A percentile compares a stretch with the other conserved stretches of the same genome.
Evolutionary conservation across 164 flowering plant species (phyloP).

Genomic region (Dillenia suffruticosa): DNA sequence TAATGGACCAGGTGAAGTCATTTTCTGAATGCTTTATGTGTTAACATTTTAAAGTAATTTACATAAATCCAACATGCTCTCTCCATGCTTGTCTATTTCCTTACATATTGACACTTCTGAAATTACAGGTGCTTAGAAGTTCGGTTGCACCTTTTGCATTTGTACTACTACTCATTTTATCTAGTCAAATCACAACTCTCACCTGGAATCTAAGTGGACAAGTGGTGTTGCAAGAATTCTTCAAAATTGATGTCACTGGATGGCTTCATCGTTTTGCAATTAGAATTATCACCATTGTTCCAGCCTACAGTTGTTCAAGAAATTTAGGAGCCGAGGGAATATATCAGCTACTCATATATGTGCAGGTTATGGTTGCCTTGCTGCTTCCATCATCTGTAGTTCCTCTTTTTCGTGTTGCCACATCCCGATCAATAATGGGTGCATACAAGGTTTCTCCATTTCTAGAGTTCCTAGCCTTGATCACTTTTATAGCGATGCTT

Average conservation of each 20-base stretch:
- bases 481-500: slow-evolving; percentile 64
- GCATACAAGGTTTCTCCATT: slow-evolving; percentile 51
- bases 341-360: slow-evolving; percentile 74
- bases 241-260: slow-evolving; percentile 53
- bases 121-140: slow-evolving; percentile 62
- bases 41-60: not conserved
- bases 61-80: not conserved
- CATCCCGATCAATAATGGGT: slow-evolving; percentile 81
- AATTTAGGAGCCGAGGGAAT: slow-evolving; percentile 81
- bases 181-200: slow-evolving; percentile 60
- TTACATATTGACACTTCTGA: not conserved
- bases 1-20: slow-evolving; percentile 71
- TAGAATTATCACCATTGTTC: slow-evolving; percentile 53
- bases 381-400: slow-evolving; percentile 90
- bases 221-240: slow-evolving; percentile 49
- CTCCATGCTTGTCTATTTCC: not conserved
- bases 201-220: slow-evolving; percentile 61
- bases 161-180: slow-evolving; percentile 47
- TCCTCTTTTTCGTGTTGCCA: slow-evolving; percentile 88
- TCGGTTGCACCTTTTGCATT: slow-evolving; percentile 49
- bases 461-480: slow-evolving; percentile 58
- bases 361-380: slow-evolving; percentile 81
- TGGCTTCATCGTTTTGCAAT: slow-evolving; percentile 78
- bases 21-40: not conserved
- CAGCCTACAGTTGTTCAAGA: slow-evolving; percentile 68